phyloP scores from a whole-genome alignment of 352 stramenopile genomes.

The Globisporangium echinulatum region DNA sequence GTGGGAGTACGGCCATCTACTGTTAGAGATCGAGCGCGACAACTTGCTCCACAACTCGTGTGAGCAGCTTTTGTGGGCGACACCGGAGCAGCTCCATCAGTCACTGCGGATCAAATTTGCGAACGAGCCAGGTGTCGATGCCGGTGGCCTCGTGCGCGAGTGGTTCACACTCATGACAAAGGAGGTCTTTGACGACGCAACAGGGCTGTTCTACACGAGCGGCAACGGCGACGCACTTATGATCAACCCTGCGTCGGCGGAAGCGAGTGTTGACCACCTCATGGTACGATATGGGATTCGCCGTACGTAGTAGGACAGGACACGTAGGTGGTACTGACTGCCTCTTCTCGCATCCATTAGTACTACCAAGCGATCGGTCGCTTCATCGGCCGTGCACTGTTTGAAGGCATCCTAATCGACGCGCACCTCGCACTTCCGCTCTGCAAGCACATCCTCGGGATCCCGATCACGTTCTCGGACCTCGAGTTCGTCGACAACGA shows the following conservation, averaged over 20 bases:
- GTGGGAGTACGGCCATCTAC: conserved; percentile 83
- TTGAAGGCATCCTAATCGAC: conserved; percentile 85
- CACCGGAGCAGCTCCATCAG: conserved; percentile 77
- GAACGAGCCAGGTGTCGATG: conserved; percentile 88
- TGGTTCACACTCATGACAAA: conserved; percentile 91
- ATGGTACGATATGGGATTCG: conserved; percentile 34
- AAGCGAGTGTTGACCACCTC: conserved; percentile 81
- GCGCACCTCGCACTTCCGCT: conserved; percentile 80
- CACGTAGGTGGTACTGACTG: no score
- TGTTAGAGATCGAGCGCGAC: conserved; percentile 82
- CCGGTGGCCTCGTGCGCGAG: conserved; percentile 85
- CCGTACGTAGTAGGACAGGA: no score
- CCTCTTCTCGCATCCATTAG: conserved; percentile 3
- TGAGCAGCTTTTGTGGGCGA: conserved; percentile 80
- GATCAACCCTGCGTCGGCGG: conserved; percentile 76
- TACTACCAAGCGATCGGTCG: conserved; percentile 87
- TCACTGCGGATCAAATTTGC: conserved; percentile 88
- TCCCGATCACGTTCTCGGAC: conserved; percentile 88
- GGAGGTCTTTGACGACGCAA: conserved; percentile 83
- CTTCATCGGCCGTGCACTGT: conserved; percentile 82
- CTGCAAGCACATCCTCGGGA: conserved; percentile 88
- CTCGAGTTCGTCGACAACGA: conserved; percentile 88
- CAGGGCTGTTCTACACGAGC: conserved; percentile 73
- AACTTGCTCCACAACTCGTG: conserved; percentile 89
- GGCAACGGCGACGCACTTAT: conserved; percentile 74